These are phyloP conservation scores for Acacia melanoxylon DNA, from an alignment of 306 rosid genomes.

Conservation along the genomic window DNA sequence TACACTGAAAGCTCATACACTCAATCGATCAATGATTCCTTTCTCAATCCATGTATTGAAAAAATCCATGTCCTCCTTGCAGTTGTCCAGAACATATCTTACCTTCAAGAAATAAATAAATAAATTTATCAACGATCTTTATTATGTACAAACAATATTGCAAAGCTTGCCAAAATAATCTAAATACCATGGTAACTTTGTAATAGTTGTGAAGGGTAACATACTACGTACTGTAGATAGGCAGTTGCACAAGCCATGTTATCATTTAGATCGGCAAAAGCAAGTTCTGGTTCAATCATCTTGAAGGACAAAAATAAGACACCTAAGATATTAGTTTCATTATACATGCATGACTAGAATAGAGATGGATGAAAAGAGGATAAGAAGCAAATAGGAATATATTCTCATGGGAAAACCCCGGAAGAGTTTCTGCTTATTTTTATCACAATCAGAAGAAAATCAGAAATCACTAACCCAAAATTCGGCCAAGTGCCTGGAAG, in stretches of 20 bases:
- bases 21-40: constrained; percentile 84
- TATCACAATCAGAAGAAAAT: constrained; percentile 10
- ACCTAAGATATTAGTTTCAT: constrained; percentile 17
- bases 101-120: constrained; percentile 55
- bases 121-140: neutral
- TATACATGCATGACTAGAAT: constrained; percentile 8
- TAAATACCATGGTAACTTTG: constrained; percentile 21
- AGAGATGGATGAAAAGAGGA: constrained; percentile 4
- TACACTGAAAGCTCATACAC: constrained; percentile 70
- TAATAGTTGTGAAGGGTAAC: constrained; percentile 49
- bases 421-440: constrained; percentile 7
- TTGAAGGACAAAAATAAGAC: constrained; percentile 37
- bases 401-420: neutral
- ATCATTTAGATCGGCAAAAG: constrained; percentile 93
- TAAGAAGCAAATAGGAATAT: constrained; percentile 13
- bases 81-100: constrained; percentile 72
- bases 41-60: constrained; percentile 92
- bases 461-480: constrained; percentile 72
- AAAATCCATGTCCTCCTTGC: constrained; percentile 98
- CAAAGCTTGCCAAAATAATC: constrained; percentile 26
- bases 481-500: constrained; percentile 96
- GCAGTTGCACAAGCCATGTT: constrained; percentile 99
- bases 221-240: constrained; percentile 96
- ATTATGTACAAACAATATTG: constrained; percentile 7
- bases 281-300: constrained; percentile 99